A percentile compares a stretch with the other conserved stretches of the same genome.
Evolutionary conservation across 1,139 yeast genomes (phyloP).

Genomic region (Yamadazyma aaseri): DNA sequence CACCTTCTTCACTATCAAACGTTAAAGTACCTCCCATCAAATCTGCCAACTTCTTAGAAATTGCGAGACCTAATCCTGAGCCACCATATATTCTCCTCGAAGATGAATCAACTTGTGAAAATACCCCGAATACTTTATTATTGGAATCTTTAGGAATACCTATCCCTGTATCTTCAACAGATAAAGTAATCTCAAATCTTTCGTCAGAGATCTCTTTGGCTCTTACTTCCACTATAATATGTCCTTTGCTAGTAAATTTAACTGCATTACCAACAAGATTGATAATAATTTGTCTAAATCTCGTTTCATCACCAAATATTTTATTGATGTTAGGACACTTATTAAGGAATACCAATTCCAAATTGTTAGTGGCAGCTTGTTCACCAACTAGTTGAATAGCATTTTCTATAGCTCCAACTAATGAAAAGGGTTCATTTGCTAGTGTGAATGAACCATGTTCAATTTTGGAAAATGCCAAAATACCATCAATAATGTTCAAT

Average conservation of each 20-base stretch:
- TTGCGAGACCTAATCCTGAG: slow-evolving; percentile 59
- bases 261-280: slow-evolving; percentile 59
- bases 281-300: slow-evolving; percentile 54
- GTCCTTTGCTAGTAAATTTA: slow-evolving; percentile 52
- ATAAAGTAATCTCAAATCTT: slow-evolving; percentile 42
- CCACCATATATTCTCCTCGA: slow-evolving; percentile 59
- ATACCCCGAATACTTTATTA: slow-evolving; percentile 54
- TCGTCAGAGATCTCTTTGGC: slow-evolving; percentile 29
- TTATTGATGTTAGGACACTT: slow-evolving; percentile 40
- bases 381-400: slow-evolving; percentile 54
- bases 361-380: slow-evolving; percentile 45
- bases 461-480: slow-evolving; percentile 54
- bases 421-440: slow-evolving; percentile 48
- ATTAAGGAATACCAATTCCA: slow-evolving; percentile 51
- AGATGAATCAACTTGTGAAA: slow-evolving; percentile 62
- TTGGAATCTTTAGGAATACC: slow-evolving; percentile 54
- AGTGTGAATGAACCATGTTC: slow-evolving; percentile 55
- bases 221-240: slow-evolving; percentile 40
- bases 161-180: slow-evolving; percentile 59
- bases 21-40: slow-evolving; percentile 57
- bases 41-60: slow-evolving; percentile 56
- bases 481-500: slow-evolving; percentile 55
- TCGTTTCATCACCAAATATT: slow-evolving; percentile 51
- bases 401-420: slow-evolving; percentile 52
- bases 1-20: slow-evolving; percentile 51